Base-by-base conservation (phyloP, 768 basidiomycete species). In the Naganishia antarctica region DNA sequence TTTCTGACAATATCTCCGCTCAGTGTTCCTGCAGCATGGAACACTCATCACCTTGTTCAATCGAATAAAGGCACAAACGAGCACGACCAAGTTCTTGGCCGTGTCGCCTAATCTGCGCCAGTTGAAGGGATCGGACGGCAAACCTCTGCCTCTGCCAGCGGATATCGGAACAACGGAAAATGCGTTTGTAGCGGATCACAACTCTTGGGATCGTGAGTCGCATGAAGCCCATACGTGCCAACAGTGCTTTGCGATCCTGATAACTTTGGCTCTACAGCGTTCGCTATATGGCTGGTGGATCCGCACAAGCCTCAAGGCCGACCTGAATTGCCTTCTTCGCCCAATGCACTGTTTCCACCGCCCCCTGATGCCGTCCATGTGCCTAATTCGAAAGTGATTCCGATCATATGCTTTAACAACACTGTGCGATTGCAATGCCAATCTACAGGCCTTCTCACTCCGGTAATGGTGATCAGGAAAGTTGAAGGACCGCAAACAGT, bases 211-310 rank as follows among this genome's bases (percentile, higher is more conserved):
- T 61, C 71, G 70, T 70, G 31, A 47, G 70, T 65, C 0, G 23
- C 1, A 32, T n/a, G n/a, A n/a, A n/a, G n/a, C n/a, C n/a, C 34
- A 23, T 16, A 8, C 49, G 11, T 50, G 49, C 13, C 11, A 13
- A 12, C 3, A 40, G 21, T 16, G 41, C 31, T 25, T 18, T 4
- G n/a, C 25, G 16, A 12, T 43, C 18, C n/a, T 37, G 18, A 37
- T 6, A 18, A 37, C n/a, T 53, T 4, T 16, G 21, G 32, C 31
- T 6, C 26, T 26, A 12, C 41, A 69, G 70, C 91, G 0, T 97
- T 96, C 79, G 86, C 97, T 71, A 90, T 97, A 84, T 98, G 96
- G 81, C 91, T 96, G 67, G 92, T 96, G 67, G 92, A 97, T 76
- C 89, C 91, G 13, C n/a, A 37, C 41, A 53, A 87, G 73, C 88